These are phyloP conservation scores for Exophiala spinifera DNA, from an alignment of 2,329 filamentous ascomycete genomes.

Conservation along the genomic window DNA sequence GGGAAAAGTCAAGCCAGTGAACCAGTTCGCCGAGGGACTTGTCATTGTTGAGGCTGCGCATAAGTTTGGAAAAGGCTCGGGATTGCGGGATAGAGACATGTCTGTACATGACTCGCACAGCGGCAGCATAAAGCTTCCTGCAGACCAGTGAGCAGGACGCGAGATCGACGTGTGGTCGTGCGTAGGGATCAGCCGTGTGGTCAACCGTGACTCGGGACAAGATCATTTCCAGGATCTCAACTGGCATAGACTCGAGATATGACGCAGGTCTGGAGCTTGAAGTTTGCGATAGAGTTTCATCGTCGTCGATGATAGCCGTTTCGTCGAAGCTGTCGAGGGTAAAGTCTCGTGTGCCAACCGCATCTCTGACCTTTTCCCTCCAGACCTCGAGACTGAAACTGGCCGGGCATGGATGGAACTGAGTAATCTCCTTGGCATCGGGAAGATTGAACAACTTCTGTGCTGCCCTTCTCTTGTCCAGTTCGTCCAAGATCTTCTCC, in stretches of 20 bases:
- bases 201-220: conserved; percentile 72
- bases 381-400: conserved; percentile 27
- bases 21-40: conserved; percentile 70
- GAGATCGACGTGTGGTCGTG: conserved; percentile 73
- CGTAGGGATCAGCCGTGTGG: conserved; percentile 70
- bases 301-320: conserved; percentile 23
- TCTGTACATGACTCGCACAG: conserved; percentile 70
- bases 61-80: conserved; percentile 76
- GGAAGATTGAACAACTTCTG: conserved; percentile 26
- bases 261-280: conserved; percentile 1
- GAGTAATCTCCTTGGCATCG: conserved; percentile 22
- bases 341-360: conserved; percentile 11
- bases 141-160: conserved; percentile 75
- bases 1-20: conserved; percentile 76
- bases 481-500: conserved; percentile 27
- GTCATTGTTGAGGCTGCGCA: conserved; percentile 65
- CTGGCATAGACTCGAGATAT: conserved; percentile 26
- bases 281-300: conserved; percentile 13
- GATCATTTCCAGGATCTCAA: conserved; percentile 59
- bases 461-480: conserved; percentile 26
- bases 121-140: conserved; percentile 68
- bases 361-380: conserved; percentile 24
- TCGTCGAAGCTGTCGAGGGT: conserved; percentile 10
- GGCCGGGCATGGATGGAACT: conserved; percentile 17
- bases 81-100: conserved; percentile 82